phyloP scores from a whole-genome alignment of 352 stramenopile genomes.

The Peronospora farinosa region DNA sequence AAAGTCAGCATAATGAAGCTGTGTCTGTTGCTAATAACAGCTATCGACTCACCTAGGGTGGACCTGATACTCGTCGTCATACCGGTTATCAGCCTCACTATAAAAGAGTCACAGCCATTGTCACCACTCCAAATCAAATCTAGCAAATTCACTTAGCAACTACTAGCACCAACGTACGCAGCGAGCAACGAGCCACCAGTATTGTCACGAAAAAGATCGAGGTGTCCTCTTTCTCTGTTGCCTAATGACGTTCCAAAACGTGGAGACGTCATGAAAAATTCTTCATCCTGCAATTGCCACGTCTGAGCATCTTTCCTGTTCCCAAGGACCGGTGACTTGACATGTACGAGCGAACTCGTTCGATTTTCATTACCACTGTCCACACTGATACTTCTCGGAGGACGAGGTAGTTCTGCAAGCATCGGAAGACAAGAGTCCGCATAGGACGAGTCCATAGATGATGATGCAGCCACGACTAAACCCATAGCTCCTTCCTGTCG shows the following conservation, averaged over 20 bases:
- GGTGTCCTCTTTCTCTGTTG: constrained; percentile 17
- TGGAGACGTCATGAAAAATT: constrained; percentile 54
- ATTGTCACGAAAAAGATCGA: constrained; percentile 29
- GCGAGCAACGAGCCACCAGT: constrained; percentile 26
- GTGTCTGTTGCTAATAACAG: background rate
- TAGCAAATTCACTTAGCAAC: background rate
- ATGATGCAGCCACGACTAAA: constrained; percentile 14
- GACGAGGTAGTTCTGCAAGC: constrained; percentile 38
- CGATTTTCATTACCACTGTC: constrained; percentile 32
- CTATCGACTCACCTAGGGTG: constrained; percentile 21
- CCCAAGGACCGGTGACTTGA: constrained; percentile 53
- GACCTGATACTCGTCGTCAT: constrained; percentile 29
- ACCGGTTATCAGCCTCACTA: constrained; percentile 34
- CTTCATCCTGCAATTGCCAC: constrained; percentile 64
- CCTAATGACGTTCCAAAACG: constrained; percentile 35
- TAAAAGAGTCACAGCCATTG: constrained; percentile 4
- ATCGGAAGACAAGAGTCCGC: constrained; percentile 41
- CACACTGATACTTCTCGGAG: constrained; percentile 39
- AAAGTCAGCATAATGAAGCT: constrained; percentile 2
- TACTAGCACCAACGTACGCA: constrained; percentile 20
- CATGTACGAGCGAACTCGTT: constrained; percentile 27
- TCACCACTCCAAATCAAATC: constrained; percentile 13
- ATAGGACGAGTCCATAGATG: constrained; percentile 35
- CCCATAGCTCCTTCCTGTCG: constrained; percentile 24
- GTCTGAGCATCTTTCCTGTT: constrained; percentile 58